Evolutionary conservation across 2,329 filamentous ascomycete genomes (phyloP), one percentile per base, ranked within the genome.

Genomic region (Verticillium albo-atrum): DNA sequence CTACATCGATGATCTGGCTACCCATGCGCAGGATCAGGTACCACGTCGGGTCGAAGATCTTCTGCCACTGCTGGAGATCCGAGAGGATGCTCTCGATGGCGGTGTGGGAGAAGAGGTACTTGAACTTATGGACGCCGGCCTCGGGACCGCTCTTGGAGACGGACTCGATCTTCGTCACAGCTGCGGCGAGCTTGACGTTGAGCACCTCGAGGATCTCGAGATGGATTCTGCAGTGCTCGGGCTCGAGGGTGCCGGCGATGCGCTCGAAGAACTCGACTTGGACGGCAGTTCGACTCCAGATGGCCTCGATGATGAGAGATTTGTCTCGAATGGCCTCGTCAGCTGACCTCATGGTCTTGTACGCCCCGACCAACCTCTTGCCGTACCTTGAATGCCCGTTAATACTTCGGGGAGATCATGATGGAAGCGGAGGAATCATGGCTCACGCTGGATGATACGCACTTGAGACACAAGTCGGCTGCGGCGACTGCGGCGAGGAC

Each of bases 161-260:
- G 9, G 30, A 32, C 30, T 32, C 30, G 30, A 32, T 32, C 30
- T 32, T 32, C 9, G 30, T 32, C 30, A 32, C 30, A 14, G 30
- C 30, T 9, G 30, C 30, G 2, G 30, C 30, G 30, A 32, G 30
- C 30, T 32, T 32, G 6, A 32, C 30, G 30, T 32, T 32, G 30
- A 32, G 30, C 9, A 32, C 30, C 30, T 32, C 30, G 9, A 68
- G 56, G 3, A 58, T 61, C 32, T 61, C 57, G 23, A 64, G 35
- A 32, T 64, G 65, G 28, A 65, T 50, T n/a, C 66, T 60, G 25
- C 66, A 52, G 12, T 60, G 58, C 20, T 61, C 59, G 57, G 63
- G 58, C 9, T 28, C 35, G 14, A 64, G 58, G 15, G 20, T 53
- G 9, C 14, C 30, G 30, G 10, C 30, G 25, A 14, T 32, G 15